Percentiles rank a stretch among this genome's conserved stretches.
Conservation (phyloP, 1,284 basidiomycete genomes). For the Cystobasidium slooffiae region DNA sequence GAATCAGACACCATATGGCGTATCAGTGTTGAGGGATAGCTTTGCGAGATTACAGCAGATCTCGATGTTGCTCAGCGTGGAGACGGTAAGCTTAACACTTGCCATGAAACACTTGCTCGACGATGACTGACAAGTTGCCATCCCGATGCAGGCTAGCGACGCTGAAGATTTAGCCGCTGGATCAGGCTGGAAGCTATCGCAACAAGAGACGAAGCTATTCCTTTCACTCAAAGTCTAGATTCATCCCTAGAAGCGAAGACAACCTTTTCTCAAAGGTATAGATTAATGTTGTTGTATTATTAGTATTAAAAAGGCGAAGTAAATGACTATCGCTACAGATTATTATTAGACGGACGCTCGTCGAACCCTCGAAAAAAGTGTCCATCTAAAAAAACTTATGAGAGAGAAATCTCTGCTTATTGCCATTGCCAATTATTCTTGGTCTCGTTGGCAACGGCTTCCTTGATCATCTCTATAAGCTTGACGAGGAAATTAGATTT, state of each 20-base stretch:
- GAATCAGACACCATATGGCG: conserved; percentile 79
- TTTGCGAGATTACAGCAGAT: conserved; percentile 92
- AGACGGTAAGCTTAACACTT: conserved; percentile 65
- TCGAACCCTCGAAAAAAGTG: too few species aligned
- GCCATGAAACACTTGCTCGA: neutral
- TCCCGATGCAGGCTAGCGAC: conserved; percentile 17
- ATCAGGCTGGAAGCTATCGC: conserved; percentile 39
- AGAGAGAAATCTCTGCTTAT: too few species aligned
- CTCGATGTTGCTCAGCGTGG: conserved; percentile 86
- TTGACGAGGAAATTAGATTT: too few species aligned
- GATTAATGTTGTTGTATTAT: too few species aligned
- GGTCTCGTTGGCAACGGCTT: too few species aligned
- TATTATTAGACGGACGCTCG: too few species aligned
- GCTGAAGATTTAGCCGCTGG: conserved; percentile 35
- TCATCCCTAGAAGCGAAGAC: neutral
- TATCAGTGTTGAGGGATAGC: conserved; percentile 77
- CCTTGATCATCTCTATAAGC: too few species aligned
- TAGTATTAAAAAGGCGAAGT: too few species aligned
- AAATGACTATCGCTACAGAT: too few species aligned
- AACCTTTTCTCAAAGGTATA: too few species aligned
- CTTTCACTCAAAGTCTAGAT: conserved; percentile 20
- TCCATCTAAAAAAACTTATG: too few species aligned
- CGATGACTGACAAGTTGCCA: neutral
- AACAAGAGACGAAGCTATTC: conserved; percentile 34
- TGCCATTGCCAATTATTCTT: too few species aligned